A percentile compares a stretch with the other conserved stretches of the same genome.
Conservation (phyloP, 768 basidiomycete species). For the Pleurotus cornucopiae region DNA sequence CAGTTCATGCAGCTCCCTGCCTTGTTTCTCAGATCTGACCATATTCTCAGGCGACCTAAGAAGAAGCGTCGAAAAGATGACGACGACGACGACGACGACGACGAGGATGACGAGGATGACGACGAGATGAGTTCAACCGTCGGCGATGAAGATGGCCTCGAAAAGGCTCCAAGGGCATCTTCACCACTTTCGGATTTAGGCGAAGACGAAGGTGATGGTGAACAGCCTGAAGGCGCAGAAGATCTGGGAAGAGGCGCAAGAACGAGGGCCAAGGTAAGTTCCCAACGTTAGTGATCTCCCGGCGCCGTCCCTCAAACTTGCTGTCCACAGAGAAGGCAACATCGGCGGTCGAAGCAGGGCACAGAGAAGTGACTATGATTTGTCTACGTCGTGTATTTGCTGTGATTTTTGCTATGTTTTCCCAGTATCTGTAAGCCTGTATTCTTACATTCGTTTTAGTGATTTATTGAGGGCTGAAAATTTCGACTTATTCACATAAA, state of each 20-base stretch:
- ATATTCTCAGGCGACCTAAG: slow-evolving; percentile 27
- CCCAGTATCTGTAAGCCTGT: no score
- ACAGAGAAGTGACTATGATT: not conserved
- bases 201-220: slow-evolving; percentile 21
- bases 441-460: no score
- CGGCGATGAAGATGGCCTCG: slow-evolving; percentile 22
- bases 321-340: not conserved
- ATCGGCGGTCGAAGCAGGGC: not conserved
- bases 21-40: slow-evolving; percentile 3
- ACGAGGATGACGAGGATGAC: slow-evolving; percentile 35
- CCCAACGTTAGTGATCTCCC: not conserved
- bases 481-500: no score
- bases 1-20: slow-evolving; percentile 30
- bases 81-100: slow-evolving; percentile 27
- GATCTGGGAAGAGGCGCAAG: slow-evolving; percentile 34
- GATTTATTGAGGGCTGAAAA: no score
- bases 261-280: slow-evolving; percentile 33
- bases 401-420: not conserved
- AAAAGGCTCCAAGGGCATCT: not conserved
- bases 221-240: slow-evolving; percentile 24
- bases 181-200: slow-evolving; percentile 18
- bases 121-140: slow-evolving; percentile 19
- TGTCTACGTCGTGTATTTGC: not conserved
- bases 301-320: not conserved
- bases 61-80: slow-evolving; percentile 30